These are phyloP conservation scores for Xerocomus minutiporus DNA, from an alignment of 1,284 basidiomycete genomes.

Conservation along the genomic window DNA sequence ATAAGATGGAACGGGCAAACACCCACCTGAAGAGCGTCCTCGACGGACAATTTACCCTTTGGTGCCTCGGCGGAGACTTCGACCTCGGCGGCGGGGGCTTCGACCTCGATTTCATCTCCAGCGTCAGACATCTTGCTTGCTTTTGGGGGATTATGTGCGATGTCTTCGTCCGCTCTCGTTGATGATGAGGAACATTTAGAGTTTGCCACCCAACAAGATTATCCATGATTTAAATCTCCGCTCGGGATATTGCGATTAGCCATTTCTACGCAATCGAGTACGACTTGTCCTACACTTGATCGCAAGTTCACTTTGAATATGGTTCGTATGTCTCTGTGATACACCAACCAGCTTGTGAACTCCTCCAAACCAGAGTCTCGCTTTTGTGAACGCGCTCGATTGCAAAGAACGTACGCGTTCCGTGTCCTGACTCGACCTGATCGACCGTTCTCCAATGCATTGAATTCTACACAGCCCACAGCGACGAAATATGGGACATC, in stretches of 20 bases:
- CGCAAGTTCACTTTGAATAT: slow-evolving; percentile 11
- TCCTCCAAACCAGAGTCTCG: slow-evolving; percentile 52
- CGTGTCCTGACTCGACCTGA: neutral
- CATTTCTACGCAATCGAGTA: neutral
- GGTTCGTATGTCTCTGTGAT: slow-evolving; percentile 24
- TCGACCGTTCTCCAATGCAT: neutral
- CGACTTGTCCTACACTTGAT: neutral
- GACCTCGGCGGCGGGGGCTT: slow-evolving; percentile 70
- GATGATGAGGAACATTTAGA: slow-evolving; percentile 56
- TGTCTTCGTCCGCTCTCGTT: slow-evolving; percentile 93
- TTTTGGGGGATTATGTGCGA: slow-evolving; percentile 36
- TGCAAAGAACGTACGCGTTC: slow-evolving; percentile 62
- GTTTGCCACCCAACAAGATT: slow-evolving; percentile 34
- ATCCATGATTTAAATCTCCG: slow-evolving; percentile 44
- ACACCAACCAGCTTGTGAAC: slow-evolving; percentile 3
- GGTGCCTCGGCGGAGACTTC: slow-evolving; percentile 82
- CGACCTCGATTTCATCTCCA: slow-evolving; percentile 90
- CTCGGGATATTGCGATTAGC: slow-evolving; percentile 37
- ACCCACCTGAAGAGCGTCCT: slow-evolving; percentile 92
- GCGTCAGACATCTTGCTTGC: slow-evolving; percentile 88
- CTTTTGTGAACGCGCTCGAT: slow-evolving; percentile 65
- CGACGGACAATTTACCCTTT: slow-evolving; percentile 93
- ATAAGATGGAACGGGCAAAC: neutral
- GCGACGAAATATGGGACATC: slow-evolving; percentile 77
- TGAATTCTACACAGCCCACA: slow-evolving; percentile 54